These are phyloP conservation scores for Ephemerocybe angulata DNA, from an alignment of 768 basidiomycete species.

Conservation along the genomic window DNA sequence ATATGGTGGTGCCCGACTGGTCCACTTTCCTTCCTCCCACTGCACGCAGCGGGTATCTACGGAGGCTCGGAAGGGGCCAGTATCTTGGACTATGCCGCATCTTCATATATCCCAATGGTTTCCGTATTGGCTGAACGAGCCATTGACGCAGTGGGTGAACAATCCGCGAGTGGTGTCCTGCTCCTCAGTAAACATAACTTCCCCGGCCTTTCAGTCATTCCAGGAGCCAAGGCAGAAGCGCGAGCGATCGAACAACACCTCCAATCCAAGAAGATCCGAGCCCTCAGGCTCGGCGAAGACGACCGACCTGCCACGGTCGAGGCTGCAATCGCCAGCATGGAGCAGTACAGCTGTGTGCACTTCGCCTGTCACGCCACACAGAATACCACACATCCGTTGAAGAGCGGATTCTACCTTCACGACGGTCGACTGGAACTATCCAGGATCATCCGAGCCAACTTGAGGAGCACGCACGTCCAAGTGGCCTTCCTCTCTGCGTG, in stretches of 20 bases:
- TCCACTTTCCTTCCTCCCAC: slow-evolving; percentile 1
- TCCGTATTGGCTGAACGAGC: neutral
- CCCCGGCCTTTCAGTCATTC: neutral
- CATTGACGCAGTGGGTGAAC: neutral
- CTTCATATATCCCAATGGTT: neutral
- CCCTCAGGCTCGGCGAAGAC: no score
- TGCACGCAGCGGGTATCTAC: slow-evolving; percentile 9
- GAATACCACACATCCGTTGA: neutral
- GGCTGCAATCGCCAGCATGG: no score
- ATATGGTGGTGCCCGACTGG: slow-evolving; percentile 8
- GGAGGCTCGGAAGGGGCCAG: neutral
- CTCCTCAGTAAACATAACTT: neutral
- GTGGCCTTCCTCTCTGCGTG: slow-evolving; percentile 14
- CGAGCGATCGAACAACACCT: neutral
- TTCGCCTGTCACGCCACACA: slow-evolving; percentile 13
- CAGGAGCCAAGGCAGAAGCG: neutral
- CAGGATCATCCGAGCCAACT: neutral
- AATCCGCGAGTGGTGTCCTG: neutral
- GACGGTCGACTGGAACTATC: neutral
- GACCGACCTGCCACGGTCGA: no score
- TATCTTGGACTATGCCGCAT: slow-evolving; percentile 9
- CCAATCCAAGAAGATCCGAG: neutral
- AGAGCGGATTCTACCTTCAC: slow-evolving; percentile 7
- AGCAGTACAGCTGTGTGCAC: slow-evolving; percentile 9
- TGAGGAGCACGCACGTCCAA: slow-evolving; percentile 8